Base-by-base conservation (phyloP, 129 eudicot species). In the Arctium lappa region DNA sequence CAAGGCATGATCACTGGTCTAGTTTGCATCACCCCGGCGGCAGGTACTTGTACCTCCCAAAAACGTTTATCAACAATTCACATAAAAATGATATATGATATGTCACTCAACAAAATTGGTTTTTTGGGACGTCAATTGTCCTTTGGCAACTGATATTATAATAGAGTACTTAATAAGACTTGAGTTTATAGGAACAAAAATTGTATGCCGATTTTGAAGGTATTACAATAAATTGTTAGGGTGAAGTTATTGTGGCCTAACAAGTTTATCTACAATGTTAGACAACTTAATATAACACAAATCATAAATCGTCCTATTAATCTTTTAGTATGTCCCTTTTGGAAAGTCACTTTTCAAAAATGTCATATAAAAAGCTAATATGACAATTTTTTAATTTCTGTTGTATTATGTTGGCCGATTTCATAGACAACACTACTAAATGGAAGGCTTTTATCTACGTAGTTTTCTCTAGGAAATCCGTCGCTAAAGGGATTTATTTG, bases 1-100 rank as follows among this genome's bases (percentile, higher is more conserved):
- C 90, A 87, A 78, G 90, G 90, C 74, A 87, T 84, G 90, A 84
- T 84, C 86, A 88, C 90, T 4, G 90, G 90, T 65, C 77, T 87
- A 38, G 90, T 87, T 53, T 81, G 86, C 86, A 87, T 87, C 83
- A 87, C 90, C 8, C 88, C 90, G 0, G 90, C 90, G 1, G 90
- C 90, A 13, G 90, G 90, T 85, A 88, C 65, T 30, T 18, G 30
- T 13, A 56, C 65, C 16, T 48, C 38, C 53, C 50, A 38, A 32
- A 65, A 32, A 56, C 16, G 29, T 29, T 42, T 16, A 5, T 56
- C 65, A 4, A 16, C 11, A 27, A 6, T 27, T 50, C 39, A 3
- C 65, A 56, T 15, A 56, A 56, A 13, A 12, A 50, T 1, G 11
- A 13, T 13, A 12, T 2, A 50, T 16, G 27, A 56, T 56, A 4